Evolutionary conservation across 2,329 filamentous ascomycete genomes (phyloP).

Genomic region (Fusarium sp.): DNA sequence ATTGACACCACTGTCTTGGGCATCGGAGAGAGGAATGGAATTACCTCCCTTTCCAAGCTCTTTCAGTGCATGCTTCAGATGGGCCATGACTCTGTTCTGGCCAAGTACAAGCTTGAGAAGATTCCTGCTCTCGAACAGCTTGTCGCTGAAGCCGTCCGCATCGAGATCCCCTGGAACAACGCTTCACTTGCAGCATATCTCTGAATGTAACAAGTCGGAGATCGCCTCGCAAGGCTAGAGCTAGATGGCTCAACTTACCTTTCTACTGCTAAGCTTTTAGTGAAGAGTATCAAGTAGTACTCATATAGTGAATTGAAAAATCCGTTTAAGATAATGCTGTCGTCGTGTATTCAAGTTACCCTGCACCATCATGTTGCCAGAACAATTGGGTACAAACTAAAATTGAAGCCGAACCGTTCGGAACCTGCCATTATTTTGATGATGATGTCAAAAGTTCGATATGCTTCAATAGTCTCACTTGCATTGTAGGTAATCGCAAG

Average conservation of each 20-base stretch:
- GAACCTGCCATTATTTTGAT: too few relatives aligned
- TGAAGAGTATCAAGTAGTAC: not conserved
- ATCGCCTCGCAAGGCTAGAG: not conserved
- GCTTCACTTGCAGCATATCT: slow-evolving; percentile 5
- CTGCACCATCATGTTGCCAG: not conserved
- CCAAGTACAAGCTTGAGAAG: slow-evolving; percentile 91
- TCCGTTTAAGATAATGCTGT: not conserved
- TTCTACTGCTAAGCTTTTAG: not conserved
- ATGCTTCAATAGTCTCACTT: not conserved
- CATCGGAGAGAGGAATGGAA: slow-evolving; percentile 66
- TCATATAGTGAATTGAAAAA: not conserved
- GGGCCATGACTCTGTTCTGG: slow-evolving; percentile 83
- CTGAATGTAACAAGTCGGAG: not conserved
- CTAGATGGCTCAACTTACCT: not conserved
- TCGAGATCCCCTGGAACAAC: slow-evolving; percentile 29
- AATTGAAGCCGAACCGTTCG: too few relatives aligned
- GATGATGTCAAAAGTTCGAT: not conserved
- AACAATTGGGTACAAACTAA: not conserved
- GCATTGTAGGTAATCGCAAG: not conserved
- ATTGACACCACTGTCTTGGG: slow-evolving; percentile 82
- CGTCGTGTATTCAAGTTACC: not conserved
- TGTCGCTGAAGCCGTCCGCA: slow-evolving; percentile 71
- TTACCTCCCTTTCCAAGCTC: slow-evolving; percentile 64
- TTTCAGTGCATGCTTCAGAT: slow-evolving; percentile 23
- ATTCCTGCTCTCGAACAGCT: slow-evolving; percentile 89